phyloP scores from a whole-genome alignment of 495 filamentous ascomycete genomes.

The Paragyromitra xinjiangensis region DNA sequence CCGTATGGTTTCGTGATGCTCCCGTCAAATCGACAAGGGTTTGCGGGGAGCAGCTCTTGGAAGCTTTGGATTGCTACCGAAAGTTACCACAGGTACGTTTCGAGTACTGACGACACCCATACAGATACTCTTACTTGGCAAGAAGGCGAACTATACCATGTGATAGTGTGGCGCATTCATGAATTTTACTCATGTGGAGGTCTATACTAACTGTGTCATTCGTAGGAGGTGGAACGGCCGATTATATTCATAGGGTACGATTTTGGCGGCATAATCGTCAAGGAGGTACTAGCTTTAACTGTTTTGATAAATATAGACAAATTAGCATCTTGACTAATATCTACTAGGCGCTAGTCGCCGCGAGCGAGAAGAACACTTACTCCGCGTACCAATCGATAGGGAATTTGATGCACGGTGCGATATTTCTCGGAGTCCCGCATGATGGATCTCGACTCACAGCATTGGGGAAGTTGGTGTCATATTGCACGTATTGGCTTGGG shows the following conservation, averaged over 20 bases:
- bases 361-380: slow-evolving; percentile 2
- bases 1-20: slow-evolving; percentile 12
- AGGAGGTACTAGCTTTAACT: no score
- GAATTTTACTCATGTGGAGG: background rate
- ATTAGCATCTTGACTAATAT: background rate
- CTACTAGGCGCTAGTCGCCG: background rate
- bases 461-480: background rate
- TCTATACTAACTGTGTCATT: background rate
- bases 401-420: slow-evolving; percentile 1
- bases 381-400: slow-evolving; percentile 5
- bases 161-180: no score
- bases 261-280: slow-evolving; percentile 50
- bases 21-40: slow-evolving; percentile 5
- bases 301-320: no score
- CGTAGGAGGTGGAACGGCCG: slow-evolving; percentile 22
- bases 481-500: slow-evolving; percentile 10
- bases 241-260: slow-evolving; percentile 51
- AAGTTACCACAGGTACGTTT: slow-evolving; percentile 24
- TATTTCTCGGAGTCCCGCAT: slow-evolving; percentile 17
- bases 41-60: slow-evolving; percentile 17
- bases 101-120: no score
- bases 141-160: background rate
- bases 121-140: no score
- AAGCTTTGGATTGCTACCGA: slow-evolving; percentile 22
- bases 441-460: slow-evolving; percentile 8